These are phyloP conservation scores for Phytomonas sp. DNA, from an alignment of 208 protist species.

Conservation along the genomic window DNA sequence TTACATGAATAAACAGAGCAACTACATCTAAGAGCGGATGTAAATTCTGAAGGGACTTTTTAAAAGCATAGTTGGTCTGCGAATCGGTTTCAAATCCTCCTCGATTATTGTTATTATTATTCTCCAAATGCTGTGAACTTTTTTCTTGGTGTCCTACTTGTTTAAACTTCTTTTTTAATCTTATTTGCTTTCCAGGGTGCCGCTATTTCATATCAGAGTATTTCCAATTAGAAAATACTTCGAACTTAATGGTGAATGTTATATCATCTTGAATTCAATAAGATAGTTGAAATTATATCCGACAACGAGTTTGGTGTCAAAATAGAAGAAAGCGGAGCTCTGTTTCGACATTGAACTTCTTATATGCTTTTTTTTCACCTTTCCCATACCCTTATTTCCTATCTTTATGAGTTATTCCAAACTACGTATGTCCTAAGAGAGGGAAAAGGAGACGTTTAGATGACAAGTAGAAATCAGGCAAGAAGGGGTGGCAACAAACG, in stretches of 20 bases:
- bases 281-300: neutral
- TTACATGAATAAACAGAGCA: neutral
- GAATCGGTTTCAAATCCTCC: neutral
- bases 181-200: neutral
- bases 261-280: neutral
- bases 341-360: neutral
- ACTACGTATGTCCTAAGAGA: neutral
- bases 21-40: neutral
- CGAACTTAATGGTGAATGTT: neutral
- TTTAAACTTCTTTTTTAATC: no score
- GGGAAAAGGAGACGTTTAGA: constrained; percentile 5
- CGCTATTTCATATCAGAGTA: neutral
- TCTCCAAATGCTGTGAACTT: neutral
- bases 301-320: neutral
- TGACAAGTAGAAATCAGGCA: constrained; percentile 69
- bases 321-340: neutral
- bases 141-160: neutral
- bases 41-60: neutral
- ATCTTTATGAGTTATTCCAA: constrained; percentile 10
- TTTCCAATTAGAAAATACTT: neutral
- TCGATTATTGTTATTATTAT: neutral
- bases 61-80: no score
- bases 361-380: constrained; percentile 3
- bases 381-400: neutral
- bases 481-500: constrained; percentile 61